phyloP scores from a whole-genome alignment of 2,329 filamentous ascomycete genomes.

The Xylariaceae sp. region DNA sequence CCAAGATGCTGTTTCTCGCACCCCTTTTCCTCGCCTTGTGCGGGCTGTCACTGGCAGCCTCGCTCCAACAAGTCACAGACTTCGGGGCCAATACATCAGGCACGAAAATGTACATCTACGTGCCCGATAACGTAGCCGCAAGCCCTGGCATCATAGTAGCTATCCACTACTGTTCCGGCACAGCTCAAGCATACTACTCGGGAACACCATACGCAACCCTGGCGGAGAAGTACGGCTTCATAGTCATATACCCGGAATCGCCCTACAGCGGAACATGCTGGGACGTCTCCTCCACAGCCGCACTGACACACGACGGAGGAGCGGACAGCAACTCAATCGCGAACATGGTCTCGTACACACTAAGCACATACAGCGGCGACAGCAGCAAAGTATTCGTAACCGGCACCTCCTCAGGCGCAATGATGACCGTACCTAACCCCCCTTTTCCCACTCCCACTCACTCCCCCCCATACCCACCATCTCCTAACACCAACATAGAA shows the following conservation, averaged over 20 bases:
- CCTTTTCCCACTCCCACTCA: background rate
- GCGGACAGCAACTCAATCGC: slow-evolving; percentile 56
- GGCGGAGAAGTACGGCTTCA: slow-evolving; percentile 40
- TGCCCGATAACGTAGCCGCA: slow-evolving; percentile 33
- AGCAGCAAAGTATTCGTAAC: slow-evolving; percentile 51
- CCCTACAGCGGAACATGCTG: slow-evolving; percentile 50
- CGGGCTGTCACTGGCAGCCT: slow-evolving; percentile 13
- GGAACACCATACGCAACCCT: slow-evolving; percentile 47
- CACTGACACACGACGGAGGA: slow-evolving; percentile 55
- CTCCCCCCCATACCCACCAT: background rate
- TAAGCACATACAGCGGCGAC: slow-evolving; percentile 52
- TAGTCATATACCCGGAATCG: slow-evolving; percentile 55
- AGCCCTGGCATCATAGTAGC: slow-evolving; percentile 50
- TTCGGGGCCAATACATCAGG: slow-evolving; percentile 38
- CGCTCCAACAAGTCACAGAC: slow-evolving; percentile 26
- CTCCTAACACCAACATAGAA: slow-evolving; percentile 28
- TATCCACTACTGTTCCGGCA: slow-evolving; percentile 54
- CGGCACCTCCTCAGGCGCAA: slow-evolving; percentile 47
- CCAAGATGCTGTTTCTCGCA: too few species aligned
- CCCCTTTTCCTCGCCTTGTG: slow-evolving; percentile 11
- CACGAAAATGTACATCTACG: slow-evolving; percentile 44
- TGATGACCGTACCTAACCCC: slow-evolving; percentile 42
- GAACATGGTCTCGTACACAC: slow-evolving; percentile 57
- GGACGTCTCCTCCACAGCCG: slow-evolving; percentile 45
- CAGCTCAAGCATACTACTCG: slow-evolving; percentile 46